Base-by-base conservation (phyloP, 176 grass and related monocot genomes). In the Aegilops sharonensis region DNA sequence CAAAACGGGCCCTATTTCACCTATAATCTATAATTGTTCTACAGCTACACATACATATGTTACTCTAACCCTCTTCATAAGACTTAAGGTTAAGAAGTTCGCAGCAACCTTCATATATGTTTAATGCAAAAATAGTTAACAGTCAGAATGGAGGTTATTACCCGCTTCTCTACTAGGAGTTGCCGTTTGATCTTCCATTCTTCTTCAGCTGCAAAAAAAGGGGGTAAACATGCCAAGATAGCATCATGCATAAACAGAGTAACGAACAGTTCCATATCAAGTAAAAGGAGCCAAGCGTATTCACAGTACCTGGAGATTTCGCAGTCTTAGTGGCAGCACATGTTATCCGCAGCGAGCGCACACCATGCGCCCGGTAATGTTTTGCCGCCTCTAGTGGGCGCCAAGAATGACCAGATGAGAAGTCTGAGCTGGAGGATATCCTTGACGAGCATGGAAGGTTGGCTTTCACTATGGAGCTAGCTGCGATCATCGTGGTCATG, bases 121-220 rank as follows among this genome's bases (percentile, higher is more conserved):
- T 56, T 32, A 75, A 40, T 39, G 18, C 40, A 36, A 36, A 78
- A 62, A 82, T 59, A 18, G 3, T 17, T 37, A 37, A 37, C 36
- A 13, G 8, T 62, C 27, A 61, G 3, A 72, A 14, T 86, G 62
- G 6, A 35, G 6, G 47, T 74, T 67, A 45, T 72, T 94, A 95
- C 97, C 90, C 90, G 90, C 52, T 99, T 99, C 86, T 99, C 86
- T 70, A 92, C 24, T 47, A 99, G 87, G 72, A 92, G 11, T 88
- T 89, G 85, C 35, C 97, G 92, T 87, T 95, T 98, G 87, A 80
- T 91, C 87, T 92, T 99, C 97, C 97, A 99, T 1, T 96, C 97
- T 76, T 94, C 97, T 87, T 99, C 97, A 61, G 97, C 97, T 99
- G 87, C 36, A 75, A 62, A 61, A 48, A 27, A 11, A 57, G 69